These are phyloP conservation scores for Starmerella potacharoeniae DNA, from an alignment of 805 yeast species.

Conservation along the genomic window DNA sequence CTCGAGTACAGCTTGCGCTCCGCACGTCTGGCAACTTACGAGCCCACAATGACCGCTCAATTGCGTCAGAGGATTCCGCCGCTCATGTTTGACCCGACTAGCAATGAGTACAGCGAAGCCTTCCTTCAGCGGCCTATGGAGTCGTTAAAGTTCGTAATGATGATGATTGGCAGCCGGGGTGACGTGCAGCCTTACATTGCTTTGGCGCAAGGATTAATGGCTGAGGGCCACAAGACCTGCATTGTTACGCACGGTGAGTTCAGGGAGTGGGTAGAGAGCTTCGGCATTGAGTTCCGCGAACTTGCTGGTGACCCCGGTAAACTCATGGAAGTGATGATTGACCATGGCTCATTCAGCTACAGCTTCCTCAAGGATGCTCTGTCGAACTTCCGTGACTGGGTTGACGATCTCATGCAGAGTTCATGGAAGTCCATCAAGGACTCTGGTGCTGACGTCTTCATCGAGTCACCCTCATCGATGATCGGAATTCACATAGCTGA, in stretches of 20 bases:
- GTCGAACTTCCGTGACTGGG: constrained; percentile 70
- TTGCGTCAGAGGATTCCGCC: constrained; percentile 21
- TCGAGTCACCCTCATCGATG: constrained; percentile 96
- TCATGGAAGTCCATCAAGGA: constrained; percentile 84
- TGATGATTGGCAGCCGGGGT: constrained; percentile 92
- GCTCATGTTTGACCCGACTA: constrained; percentile 20
- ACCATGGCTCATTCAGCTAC: constrained; percentile 78
- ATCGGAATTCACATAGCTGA: constrained; percentile 93
- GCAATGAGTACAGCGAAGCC: constrained; percentile 15
- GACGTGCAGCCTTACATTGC: constrained; percentile 96
- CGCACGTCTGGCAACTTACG: constrained; percentile 22
- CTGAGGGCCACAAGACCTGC: constrained; percentile 73
- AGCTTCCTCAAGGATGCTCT: constrained; percentile 76
- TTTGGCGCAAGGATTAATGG: constrained; percentile 61
- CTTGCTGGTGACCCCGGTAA: constrained; percentile 92
- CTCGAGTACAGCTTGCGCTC: constrained; percentile 17
- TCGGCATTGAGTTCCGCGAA: constrained; percentile 56
- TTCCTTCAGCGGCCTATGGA: constrained; percentile 40
- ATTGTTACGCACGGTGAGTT: constrained; percentile 85
- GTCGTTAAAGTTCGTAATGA: constrained; percentile 47
- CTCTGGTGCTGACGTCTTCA: constrained; percentile 54
- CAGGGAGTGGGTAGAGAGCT: constrained; percentile 54
- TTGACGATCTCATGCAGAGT: constrained; percentile 53
- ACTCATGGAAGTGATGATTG: constrained; percentile 83
- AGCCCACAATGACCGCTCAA: constrained; percentile 11